A percentile compares a stretch with the other conserved stretches of the same genome.
These are phyloP conservation scores for Pythium biforme DNA, from an alignment of 352 stramenopile genomes.

Conservation along the genomic window DNA sequence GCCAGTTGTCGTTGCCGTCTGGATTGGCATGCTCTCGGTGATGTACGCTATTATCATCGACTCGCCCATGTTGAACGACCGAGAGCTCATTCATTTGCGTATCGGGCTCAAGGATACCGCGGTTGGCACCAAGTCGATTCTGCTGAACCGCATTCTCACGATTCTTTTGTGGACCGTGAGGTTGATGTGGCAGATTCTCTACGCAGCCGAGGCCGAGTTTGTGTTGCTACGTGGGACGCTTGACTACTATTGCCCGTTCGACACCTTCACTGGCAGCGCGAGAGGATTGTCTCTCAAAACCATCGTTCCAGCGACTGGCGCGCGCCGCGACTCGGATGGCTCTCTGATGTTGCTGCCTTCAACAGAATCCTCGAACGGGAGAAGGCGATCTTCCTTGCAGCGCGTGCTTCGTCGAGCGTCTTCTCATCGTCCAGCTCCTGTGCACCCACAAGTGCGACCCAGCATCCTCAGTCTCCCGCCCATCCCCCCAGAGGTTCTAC, in stretches of 20 bases:
- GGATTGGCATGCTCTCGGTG: constrained; percentile 19
- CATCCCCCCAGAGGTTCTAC: no score
- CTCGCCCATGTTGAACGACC: constrained; percentile 12
- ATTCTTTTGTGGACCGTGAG: constrained; percentile 20
- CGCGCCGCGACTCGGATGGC: not conserved
- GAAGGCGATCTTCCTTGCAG: not conserved
- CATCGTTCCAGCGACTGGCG: not conserved
- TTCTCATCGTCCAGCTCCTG: no score
- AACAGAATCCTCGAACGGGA: not conserved
- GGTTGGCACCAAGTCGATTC: constrained; percentile 11
- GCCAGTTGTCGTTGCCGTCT: constrained; percentile 15
- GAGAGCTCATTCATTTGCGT: constrained; percentile 5
- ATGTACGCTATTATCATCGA: constrained; percentile 16
- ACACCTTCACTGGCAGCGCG: constrained; percentile 17
- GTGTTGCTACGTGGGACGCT: constrained; percentile 19
- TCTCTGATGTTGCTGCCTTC: not conserved
- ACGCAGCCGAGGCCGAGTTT: constrained; percentile 12
- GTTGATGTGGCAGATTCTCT: constrained; percentile 17
- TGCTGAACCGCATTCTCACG: constrained; percentile 24
- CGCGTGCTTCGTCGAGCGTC: not conserved
- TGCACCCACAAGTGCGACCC: no score
- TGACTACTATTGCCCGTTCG: constrained; percentile 22
- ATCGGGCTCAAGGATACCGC: not conserved
- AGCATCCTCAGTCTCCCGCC: no score
- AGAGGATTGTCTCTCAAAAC: not conserved